These are phyloP conservation scores for Candida patagonica DNA, from an alignment of 805 yeast species.

Conservation along the genomic window DNA sequence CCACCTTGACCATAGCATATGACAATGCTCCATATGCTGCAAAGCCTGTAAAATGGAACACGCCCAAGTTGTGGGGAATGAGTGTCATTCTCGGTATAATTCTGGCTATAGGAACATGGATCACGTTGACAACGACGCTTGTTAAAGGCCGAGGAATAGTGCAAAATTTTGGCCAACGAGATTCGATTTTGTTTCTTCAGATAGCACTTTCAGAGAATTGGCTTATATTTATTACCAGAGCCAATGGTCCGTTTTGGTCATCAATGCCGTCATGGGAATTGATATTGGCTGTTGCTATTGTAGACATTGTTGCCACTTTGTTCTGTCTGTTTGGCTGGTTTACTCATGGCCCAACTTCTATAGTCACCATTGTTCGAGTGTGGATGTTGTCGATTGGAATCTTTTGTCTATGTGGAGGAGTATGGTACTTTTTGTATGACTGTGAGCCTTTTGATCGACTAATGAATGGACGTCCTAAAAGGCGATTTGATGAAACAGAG, in stretches of 20 bases:
- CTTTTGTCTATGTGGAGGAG: conserved; percentile 94
- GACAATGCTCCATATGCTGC: conserved; percentile 95
- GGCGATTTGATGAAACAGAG: conserved; percentile 33
- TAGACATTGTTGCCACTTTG: conserved; percentile 86
- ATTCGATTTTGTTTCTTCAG: conserved; percentile 89
- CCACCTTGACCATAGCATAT: conserved; percentile 72
- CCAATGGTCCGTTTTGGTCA: conserved; percentile 98
- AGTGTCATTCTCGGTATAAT: conserved; percentile 59
- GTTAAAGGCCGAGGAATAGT: conserved; percentile 63
- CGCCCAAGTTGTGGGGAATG: conserved; percentile 87
- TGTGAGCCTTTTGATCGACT: conserved; percentile 40
- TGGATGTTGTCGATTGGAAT: conserved; percentile 96
- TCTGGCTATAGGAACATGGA: conserved; percentile 79
- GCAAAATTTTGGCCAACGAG: conserved; percentile 91
- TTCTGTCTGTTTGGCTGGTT: conserved; percentile 95
- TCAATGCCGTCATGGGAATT: conserved; percentile 95
- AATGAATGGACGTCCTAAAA: conserved; percentile 43
- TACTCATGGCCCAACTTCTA: conserved; percentile 96
- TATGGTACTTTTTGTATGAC: conserved; percentile 83
- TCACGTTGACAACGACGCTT: conserved; percentile 90
- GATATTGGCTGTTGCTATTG: conserved; percentile 84
- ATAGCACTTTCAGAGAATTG: conserved; percentile 94
- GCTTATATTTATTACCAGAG: conserved; percentile 95
- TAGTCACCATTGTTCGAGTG: conserved; percentile 87
- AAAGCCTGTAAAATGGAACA: conserved; percentile 92